Conservation (phyloP, 352 stramenopile genomes). For the Nothophytophthora sp. region DNA sequence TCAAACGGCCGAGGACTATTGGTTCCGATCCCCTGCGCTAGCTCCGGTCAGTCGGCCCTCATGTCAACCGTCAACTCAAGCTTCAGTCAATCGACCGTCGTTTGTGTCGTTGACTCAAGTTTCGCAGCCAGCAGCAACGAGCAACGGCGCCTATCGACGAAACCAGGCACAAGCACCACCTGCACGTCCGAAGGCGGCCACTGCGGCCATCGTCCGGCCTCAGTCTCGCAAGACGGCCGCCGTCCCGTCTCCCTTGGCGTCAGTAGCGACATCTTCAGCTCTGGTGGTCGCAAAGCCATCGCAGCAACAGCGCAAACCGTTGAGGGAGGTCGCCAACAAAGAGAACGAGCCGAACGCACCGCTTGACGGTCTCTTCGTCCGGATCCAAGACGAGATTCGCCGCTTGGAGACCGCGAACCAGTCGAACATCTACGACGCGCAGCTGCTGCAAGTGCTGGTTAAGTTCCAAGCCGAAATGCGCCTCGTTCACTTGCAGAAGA, state of each 20-base stretch:
- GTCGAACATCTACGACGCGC: conserved; percentile 28
- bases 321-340: neutral
- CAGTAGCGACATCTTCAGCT: conserved; percentile 1
- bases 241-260: neutral
- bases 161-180: too few species aligned
- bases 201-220: too few species aligned
- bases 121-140: too few species aligned
- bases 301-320: neutral
- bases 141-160: too few species aligned
- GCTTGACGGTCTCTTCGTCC: conserved; percentile 9
- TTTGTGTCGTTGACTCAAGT: too few species aligned
- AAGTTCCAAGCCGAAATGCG: conserved; percentile 37
- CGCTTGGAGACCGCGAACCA: conserved; percentile 11
- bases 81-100: neutral
- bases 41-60: too few species aligned
- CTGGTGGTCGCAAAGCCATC: conserved; percentile 6
- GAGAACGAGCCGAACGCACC: neutral
- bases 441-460: conserved; percentile 32
- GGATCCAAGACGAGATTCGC: conserved; percentile 30
- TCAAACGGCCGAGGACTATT: conserved; percentile 10
- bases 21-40: conserved; percentile 6
- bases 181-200: too few species aligned
- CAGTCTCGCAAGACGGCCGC: too few species aligned
- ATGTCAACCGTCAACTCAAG: neutral
- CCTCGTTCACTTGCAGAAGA: conserved; percentile 19